A percentile compares a stretch with the other conserved stretches of the same genome.
Evolutionary conservation across 352 stramenopile genomes (phyloP).

Genomic region (Thalassiosira hispida): DNA sequence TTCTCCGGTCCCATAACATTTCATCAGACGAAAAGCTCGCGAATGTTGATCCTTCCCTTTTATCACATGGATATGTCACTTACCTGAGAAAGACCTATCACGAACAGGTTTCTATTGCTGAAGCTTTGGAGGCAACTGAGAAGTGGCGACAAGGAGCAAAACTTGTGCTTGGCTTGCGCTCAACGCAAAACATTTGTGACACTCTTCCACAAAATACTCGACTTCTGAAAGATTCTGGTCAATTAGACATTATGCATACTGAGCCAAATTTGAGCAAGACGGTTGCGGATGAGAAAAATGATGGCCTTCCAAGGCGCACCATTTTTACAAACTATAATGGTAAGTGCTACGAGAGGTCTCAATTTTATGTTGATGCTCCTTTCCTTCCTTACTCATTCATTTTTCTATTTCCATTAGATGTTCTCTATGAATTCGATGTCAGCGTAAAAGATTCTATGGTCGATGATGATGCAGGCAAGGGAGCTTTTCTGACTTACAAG

Average conservation of each 20-base stretch:
- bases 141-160: constrained; percentile 12
- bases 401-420: constrained; percentile 19
- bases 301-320: constrained; percentile 30
- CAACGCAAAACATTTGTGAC: neutral
- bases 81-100: constrained; percentile 14
- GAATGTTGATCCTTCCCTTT: constrained; percentile 1
- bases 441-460: constrained; percentile 21
- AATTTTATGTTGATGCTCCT: constrained; percentile 3
- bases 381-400: neutral
- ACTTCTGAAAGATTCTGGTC: neutral
- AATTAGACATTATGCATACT: constrained; percentile 28
- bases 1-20: constrained; percentile 28
- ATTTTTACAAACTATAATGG: constrained; percentile 23
- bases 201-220: constrained; percentile 12
- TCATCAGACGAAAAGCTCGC: constrained; percentile 23
- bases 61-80: constrained; percentile 13
- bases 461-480: constrained; percentile 17
- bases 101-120: constrained; percentile 7
- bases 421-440: constrained; percentile 47
- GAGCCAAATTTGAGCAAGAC: constrained; percentile 28
- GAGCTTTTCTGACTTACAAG: constrained; percentile 46
- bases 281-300: constrained; percentile 14
- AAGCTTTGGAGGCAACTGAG: constrained; percentile 6
- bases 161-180: neutral
- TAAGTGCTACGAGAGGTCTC: constrained; percentile 3